phyloP scores from a whole-genome alignment of 768 basidiomycete genomes.

The Calocera cornea region DNA sequence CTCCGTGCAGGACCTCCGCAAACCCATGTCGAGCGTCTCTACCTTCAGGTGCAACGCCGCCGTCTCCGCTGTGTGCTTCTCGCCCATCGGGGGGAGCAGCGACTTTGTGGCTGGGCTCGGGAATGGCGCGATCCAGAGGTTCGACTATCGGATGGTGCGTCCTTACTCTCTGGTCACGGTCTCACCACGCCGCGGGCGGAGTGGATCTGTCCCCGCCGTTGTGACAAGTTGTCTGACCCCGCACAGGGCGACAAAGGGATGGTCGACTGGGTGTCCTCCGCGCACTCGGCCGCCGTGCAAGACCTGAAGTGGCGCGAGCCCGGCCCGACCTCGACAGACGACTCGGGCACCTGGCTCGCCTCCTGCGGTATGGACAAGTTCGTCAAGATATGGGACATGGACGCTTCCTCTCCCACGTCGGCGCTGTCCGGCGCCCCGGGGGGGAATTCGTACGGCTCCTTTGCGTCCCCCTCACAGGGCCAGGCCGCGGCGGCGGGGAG shows the following conservation, averaged over 20 bases:
- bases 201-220: too few species aligned
- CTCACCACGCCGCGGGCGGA: too few species aligned
- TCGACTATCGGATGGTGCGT: neutral
- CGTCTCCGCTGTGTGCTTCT: neutral
- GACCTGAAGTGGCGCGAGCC: neutral
- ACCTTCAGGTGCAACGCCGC: constrained; percentile 1
- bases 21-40: neutral
- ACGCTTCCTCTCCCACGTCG: neutral
- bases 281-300: neutral
- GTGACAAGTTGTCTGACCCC: too few species aligned
- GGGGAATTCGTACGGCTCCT: neutral
- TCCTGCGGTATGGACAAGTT: constrained; percentile 1
- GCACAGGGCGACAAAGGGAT: constrained; percentile 2
- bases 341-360: neutral
- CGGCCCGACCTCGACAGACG: neutral
- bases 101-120: neutral
- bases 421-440: neutral
- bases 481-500: neutral
- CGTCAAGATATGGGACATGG: neutral
- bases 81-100: neutral
- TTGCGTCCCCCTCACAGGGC: neutral
- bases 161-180: neutral
- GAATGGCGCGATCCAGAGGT: neutral
- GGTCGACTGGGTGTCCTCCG: neutral
- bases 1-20: neutral